A percentile compares a stretch with the other conserved stretches of the same genome.
Evolutionary conservation across 495 filamentous ascomycete genomes (phyloP).

Genomic region (Terfezia boudieri): DNA sequence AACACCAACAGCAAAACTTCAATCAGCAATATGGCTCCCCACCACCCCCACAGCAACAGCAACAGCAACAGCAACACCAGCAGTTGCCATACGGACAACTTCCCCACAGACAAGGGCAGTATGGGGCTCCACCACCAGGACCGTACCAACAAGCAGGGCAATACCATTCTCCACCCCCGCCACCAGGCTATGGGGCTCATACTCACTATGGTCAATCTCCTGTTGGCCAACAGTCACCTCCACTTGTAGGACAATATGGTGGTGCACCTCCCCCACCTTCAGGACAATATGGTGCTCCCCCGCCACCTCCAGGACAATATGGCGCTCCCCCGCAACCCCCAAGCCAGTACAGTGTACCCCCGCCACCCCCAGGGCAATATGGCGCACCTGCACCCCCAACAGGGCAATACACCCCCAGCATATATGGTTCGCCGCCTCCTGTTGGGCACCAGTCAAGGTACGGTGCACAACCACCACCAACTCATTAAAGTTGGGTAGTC

Average conservation of each 20-base stretch:
- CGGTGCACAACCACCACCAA: too few relatives aligned
- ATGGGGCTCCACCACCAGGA: constrained; percentile 15
- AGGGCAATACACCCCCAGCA: too few relatives aligned
- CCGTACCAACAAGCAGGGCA: constrained; percentile 14
- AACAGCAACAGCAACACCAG: constrained; percentile 5
- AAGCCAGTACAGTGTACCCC: neutral
- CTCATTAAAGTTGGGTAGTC: too few relatives aligned
- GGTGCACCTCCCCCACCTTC: neutral
- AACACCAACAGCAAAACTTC: neutral
- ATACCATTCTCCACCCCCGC: constrained; percentile 6
- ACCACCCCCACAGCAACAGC: neutral
- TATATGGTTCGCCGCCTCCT: too few relatives aligned
- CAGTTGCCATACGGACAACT: constrained; percentile 8
- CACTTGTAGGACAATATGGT: neutral
- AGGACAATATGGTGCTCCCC: neutral
- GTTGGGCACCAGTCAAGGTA: too few relatives aligned
- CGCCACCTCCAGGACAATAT: neutral
- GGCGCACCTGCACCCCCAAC: neutral
- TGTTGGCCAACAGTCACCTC: constrained; percentile 5
- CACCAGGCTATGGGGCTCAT: constrained; percentile 9
- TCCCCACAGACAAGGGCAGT: constrained; percentile 1
- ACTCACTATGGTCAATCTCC: constrained; percentile 3
- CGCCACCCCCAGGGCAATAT: neutral
- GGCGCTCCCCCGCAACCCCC: neutral
- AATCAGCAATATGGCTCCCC: neutral